Base-by-base conservation (phyloP, 805 yeast species). In the Wickerhamomyces queroliae region DNA sequence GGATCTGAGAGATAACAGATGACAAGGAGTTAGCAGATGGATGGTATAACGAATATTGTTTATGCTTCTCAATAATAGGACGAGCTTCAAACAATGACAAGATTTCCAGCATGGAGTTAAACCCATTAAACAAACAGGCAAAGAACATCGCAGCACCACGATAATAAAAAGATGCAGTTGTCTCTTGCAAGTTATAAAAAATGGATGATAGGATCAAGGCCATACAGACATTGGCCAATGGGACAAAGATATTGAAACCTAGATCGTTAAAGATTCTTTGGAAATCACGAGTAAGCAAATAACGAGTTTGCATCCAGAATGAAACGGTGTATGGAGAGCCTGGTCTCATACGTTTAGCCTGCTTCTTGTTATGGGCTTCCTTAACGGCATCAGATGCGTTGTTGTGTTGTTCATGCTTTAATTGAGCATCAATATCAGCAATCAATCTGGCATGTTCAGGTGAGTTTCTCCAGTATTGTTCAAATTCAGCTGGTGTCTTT, bases 131-230 rank as follows among this genome's bases (percentile, higher is more conserved):
- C 52, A 79, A 63, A 34, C 75, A 68, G 17, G 83, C 80, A 57
- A 80, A 80, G 62, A 83, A 84, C 68, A 83, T 64, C 33, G 80
- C 71, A 31, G 87, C 77, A 49, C 79, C 72, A 53, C 88, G 65
- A 49, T 62, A 66, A 55, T 69, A 77, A 46, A 79, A 72, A 2
- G 77, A 68, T 1, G 50, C 58, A 1, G 84, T 72, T 21, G 55
- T 55, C 21, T 42, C 37, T 45, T 55, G 58, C 46, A 76, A 51
- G 47, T 78, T 74, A 59, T 74, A 78, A 49, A 76, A 80, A 48
- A 80, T 68, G 2, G 85, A 78, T 24, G 80, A 67, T 33, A 75
- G 56, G 28, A 80, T 59, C 41, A 80, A 60, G 23, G 78, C 76
- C 78, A 78, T 76, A 10, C 66, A 49, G 11, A 69, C 56, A 46